A percentile compares a stretch with the other conserved stretches of the same genome.
Conservation (phyloP, 2,329 filamentous ascomycete species). For the Apiospora aurea region DNA sequence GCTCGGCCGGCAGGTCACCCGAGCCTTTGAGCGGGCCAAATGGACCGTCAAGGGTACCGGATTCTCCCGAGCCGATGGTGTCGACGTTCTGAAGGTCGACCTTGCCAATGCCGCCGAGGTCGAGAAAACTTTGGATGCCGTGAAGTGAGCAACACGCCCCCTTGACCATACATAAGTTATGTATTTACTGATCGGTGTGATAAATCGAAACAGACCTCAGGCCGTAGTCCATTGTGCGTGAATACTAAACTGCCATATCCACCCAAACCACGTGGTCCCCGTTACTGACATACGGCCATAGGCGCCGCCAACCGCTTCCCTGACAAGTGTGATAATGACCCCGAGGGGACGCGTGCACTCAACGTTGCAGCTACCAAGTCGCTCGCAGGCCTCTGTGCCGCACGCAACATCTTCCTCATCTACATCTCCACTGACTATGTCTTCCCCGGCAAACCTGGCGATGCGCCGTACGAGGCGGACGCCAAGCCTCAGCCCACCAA, state of each 20-base stretch:
- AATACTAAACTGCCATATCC: neutral
- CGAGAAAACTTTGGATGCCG: slow-evolving; percentile 56
- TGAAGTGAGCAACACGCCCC: slow-evolving; percentile 55
- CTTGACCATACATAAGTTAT: neutral
- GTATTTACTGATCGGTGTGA: neutral
- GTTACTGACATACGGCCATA: slow-evolving; percentile 43
- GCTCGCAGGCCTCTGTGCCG: slow-evolving; percentile 71
- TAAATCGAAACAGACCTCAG: slow-evolving; percentile 73
- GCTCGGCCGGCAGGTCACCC: slow-evolving; percentile 79
- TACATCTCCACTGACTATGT: slow-evolving; percentile 88
- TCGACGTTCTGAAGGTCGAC: slow-evolving; percentile 69
- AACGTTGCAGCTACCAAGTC: slow-evolving; percentile 75
- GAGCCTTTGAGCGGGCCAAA: slow-evolving; percentile 67
- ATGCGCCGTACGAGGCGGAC: slow-evolving; percentile 79
- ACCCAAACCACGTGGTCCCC: neutral
- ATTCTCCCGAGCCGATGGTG: slow-evolving; percentile 75
- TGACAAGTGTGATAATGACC: slow-evolving; percentile 83
- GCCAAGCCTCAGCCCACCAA: slow-evolving; percentile 75
- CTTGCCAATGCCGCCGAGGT: slow-evolving; percentile 56
- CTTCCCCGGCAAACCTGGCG: slow-evolving; percentile 75
- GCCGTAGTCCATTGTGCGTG: slow-evolving; percentile 81
- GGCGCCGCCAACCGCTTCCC: slow-evolving; percentile 89
- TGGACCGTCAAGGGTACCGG: slow-evolving; percentile 80
- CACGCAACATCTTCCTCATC: slow-evolving; percentile 68
- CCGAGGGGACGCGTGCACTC: slow-evolving; percentile 73